phyloP scores from a whole-genome alignment of 1,139 yeast genomes.

The Yarrowia galli region DNA sequence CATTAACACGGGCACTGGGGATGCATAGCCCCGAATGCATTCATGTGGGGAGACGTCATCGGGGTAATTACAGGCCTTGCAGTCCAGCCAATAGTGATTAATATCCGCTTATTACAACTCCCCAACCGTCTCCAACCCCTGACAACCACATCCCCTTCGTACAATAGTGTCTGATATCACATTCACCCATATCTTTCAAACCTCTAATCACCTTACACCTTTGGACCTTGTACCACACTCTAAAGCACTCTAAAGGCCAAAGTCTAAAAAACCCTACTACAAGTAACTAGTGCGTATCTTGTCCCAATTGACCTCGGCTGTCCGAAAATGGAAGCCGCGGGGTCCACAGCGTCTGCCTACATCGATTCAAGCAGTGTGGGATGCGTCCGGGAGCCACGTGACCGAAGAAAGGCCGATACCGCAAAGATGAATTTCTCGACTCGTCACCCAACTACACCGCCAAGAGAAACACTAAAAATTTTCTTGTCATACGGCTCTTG shows the following conservation, averaged over 20 bases:
- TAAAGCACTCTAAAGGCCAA: not conserved
- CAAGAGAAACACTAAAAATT: constrained; percentile 23
- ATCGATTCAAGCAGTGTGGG: too few relatives aligned
- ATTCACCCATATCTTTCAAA: not conserved
- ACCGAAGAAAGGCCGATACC: too few relatives aligned
- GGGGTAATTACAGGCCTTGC: too few relatives aligned
- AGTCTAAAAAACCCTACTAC: not conserved
- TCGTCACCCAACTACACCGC: not conserved
- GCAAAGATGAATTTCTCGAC: too few relatives aligned
- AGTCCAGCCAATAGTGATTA: too few relatives aligned
- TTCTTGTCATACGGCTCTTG: constrained; percentile 14
- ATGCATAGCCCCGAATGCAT: not conserved
- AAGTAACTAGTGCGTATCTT: not conserved
- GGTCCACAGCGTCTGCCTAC: too few relatives aligned
- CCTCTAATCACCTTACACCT: not conserved
- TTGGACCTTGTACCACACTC: too few relatives aligned
- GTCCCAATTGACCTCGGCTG: constrained; percentile 25
- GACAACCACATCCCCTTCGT: too few relatives aligned
- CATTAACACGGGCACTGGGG: not conserved
- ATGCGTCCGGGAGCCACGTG: not conserved
- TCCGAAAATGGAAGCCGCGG: not conserved
- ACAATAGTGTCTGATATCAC: too few relatives aligned
- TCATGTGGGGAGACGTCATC: constrained; percentile 19
- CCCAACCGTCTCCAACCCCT: too few relatives aligned
- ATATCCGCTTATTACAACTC: too few relatives aligned